Evolutionary conservation across 352 stramenopile genomes (phyloP).

Genomic region (Plasmopara halstedii): DNA sequence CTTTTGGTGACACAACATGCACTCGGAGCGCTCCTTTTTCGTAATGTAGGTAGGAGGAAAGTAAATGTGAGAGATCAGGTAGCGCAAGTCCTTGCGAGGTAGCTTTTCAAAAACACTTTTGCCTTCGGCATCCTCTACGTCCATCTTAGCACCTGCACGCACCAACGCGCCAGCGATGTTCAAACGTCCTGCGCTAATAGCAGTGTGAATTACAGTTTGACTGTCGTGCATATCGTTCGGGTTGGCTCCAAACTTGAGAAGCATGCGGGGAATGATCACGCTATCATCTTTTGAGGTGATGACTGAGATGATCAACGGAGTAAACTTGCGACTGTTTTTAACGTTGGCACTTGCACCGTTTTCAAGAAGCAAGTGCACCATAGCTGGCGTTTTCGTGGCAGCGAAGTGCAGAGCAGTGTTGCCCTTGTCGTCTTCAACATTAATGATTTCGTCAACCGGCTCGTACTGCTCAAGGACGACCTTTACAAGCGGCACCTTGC

Average conservation of each 20-base stretch:
- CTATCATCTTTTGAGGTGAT: slow-evolving; percentile 81
- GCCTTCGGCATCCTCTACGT: slow-evolving; percentile 78
- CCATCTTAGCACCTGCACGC: slow-evolving; percentile 78
- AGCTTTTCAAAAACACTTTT: slow-evolving; percentile 84
- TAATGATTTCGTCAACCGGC: slow-evolving; percentile 70
- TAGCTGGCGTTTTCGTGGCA: slow-evolving; percentile 74
- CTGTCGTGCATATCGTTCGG: slow-evolving; percentile 86
- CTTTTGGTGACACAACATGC: slow-evolving; percentile 84
- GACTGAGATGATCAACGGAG: slow-evolving; percentile 79
- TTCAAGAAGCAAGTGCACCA: slow-evolving; percentile 79
- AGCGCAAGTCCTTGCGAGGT: slow-evolving; percentile 57
- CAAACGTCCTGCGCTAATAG: slow-evolving; percentile 48
- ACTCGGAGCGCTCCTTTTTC: slow-evolving; percentile 73
- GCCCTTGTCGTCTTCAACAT: slow-evolving; percentile 82
- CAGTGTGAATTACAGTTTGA: slow-evolving; percentile 83
- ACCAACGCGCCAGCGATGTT: slow-evolving; percentile 77
- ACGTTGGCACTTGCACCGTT: slow-evolving; percentile 72
- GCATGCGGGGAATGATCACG: slow-evolving; percentile 80
- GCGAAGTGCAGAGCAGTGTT: slow-evolving; percentile 84
- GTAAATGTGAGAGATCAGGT: slow-evolving; percentile 78
- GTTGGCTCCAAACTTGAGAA: slow-evolving; percentile 83
- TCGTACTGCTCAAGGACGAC: slow-evolving; percentile 79
- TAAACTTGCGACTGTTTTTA: slow-evolving; percentile 83
- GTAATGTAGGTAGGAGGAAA: slow-evolving; percentile 84
- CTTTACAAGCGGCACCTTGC: slow-evolving; percentile 76